Conservation (phyloP, 106 monocot genomes). For the Dactylorhiza incarnata region DNA sequence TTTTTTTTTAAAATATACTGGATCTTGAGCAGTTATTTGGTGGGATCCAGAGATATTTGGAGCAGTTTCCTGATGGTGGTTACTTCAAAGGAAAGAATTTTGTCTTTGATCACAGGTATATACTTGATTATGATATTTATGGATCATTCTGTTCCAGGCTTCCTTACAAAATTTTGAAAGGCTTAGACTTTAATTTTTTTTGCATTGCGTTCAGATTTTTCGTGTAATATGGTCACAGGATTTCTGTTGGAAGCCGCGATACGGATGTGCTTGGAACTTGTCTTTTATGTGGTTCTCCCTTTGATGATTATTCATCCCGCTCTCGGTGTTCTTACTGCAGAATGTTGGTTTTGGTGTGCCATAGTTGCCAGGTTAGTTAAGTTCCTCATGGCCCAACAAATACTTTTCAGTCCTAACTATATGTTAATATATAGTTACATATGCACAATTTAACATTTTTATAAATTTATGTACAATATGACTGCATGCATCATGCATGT, state of each 20-base stretch:
- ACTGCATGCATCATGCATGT: no score
- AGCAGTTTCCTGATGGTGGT: constrained; percentile 92
- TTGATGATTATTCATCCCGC: constrained; percentile 90
- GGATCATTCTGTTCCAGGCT: background rate
- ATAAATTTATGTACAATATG: no score
- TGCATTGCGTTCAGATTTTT: background rate
- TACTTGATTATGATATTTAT: background rate
- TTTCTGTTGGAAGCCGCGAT: constrained; percentile 79
- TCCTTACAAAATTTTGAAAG: background rate
- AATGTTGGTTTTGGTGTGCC: constrained; percentile 81
- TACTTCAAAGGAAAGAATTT: constrained; percentile 97
- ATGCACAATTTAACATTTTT: background rate
- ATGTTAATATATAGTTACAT: background rate
- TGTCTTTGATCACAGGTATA: constrained; percentile 95
- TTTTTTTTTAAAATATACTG: constrained; percentile 2
- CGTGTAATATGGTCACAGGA: constrained; percentile 26
- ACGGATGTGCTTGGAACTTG: constrained; percentile 53
- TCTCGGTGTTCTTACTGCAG: constrained; percentile 71
- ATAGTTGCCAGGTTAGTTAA: constrained; percentile 49
- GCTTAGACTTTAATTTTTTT: background rate
- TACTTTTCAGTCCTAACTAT: background rate
- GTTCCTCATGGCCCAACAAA: background rate
- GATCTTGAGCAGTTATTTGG: constrained; percentile 56
- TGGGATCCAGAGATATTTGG: constrained; percentile 93
- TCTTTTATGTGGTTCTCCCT: constrained; percentile 57